These are phyloP conservation scores for Erigeron canadensis DNA, from an alignment of 129 eudicot species.

Conservation along the genomic window DNA sequence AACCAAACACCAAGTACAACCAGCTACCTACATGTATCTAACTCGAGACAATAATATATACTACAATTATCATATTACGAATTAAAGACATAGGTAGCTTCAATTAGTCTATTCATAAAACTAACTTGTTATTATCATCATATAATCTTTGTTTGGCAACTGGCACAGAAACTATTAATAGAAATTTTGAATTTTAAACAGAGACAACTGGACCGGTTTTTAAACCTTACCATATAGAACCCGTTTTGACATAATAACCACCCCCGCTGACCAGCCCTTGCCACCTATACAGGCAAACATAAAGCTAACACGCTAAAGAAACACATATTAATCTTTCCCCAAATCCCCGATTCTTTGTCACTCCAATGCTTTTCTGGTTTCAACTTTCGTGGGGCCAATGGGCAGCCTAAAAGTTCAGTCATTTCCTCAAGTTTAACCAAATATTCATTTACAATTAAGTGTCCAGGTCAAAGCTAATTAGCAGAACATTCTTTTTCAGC, in stretches of 20 bases:
- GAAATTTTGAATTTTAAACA: background rate
- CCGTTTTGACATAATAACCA: background rate
- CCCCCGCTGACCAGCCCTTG: background rate
- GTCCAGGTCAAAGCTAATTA: slow-evolving; percentile 97
- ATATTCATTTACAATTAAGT: slow-evolving; percentile 73
- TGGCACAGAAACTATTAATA: background rate
- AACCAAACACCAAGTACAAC: no score
- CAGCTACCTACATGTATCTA: background rate
- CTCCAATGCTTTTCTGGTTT: no score
- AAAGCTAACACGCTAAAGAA: no score
- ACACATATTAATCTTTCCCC: no score
- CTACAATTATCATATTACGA: no score
- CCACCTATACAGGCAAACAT: no score
- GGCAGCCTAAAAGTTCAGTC: slow-evolving; percentile 85
- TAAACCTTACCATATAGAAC: background rate
- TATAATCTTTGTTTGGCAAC: background rate
- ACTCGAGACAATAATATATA: no score
- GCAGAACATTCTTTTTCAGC: slow-evolving; percentile 96
- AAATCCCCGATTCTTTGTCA: no score
- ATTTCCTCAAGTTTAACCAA: slow-evolving; percentile 93
- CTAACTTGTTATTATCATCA: background rate
- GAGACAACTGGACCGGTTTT: background rate
- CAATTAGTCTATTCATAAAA: background rate
- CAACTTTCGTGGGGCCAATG: slow-evolving; percentile 66
- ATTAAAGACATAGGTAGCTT: no score